Conservation (phyloP, 1,284 basidiomycete species). For the Wallemia mellicola region DNA sequence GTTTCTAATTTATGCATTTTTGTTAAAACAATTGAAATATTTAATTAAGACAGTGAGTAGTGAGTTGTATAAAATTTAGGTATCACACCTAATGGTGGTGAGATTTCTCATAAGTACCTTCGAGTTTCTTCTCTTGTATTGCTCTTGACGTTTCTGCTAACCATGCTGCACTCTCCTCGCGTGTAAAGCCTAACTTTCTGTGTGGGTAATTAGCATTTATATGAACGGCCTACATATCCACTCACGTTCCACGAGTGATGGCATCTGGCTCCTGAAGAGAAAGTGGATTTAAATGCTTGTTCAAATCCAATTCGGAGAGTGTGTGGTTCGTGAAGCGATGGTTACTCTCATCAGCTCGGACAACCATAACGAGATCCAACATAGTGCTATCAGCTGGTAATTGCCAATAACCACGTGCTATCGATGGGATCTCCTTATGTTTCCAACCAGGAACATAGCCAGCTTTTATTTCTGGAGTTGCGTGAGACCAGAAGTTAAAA, state of each 20-base stretch:
- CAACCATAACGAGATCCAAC: slow-evolving; percentile 61
- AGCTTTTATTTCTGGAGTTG: neutral
- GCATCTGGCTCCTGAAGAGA: slow-evolving; percentile 67
- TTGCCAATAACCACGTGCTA: slow-evolving; percentile 72
- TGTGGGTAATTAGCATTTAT: neutral
- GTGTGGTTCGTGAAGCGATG: slow-evolving; percentile 62
- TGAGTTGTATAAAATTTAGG: too few species aligned
- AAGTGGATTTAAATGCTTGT: slow-evolving; percentile 65
- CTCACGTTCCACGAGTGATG: slow-evolving; percentile 34
- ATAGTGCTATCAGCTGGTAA: slow-evolving; percentile 39
- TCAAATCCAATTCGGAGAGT: slow-evolving; percentile 45
- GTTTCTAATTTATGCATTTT: too few species aligned
- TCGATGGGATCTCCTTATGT: slow-evolving; percentile 26
- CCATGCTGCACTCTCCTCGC: neutral
- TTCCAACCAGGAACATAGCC: neutral
- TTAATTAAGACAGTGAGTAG: too few species aligned
- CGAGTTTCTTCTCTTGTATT: neutral
- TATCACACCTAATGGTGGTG: neutral
- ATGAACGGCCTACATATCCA: neutral
- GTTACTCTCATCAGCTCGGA: slow-evolving; percentile 71
- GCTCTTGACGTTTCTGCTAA: neutral
- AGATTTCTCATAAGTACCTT: neutral
- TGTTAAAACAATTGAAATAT: too few species aligned
- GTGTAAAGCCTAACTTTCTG: neutral
- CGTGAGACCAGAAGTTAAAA: too few species aligned